Evolutionary conservation across 805 yeast genomes (phyloP).

Genomic region (Spencermartinsiella europaea): DNA sequence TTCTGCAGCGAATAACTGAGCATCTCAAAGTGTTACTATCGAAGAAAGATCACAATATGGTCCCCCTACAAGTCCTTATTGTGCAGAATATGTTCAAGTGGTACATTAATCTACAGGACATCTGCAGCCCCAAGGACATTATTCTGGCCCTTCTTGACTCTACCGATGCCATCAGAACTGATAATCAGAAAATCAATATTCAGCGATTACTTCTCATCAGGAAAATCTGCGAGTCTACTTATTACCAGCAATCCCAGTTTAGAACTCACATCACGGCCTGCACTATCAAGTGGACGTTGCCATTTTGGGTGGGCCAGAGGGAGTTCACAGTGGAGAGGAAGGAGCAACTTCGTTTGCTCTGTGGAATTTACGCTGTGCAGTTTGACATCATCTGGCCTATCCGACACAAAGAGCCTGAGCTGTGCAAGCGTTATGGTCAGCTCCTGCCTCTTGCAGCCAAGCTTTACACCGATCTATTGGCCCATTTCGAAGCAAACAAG

Average conservation of each 20-base stretch:
- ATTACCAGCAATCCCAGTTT: slow-evolving; percentile 22
- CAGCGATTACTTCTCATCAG: slow-evolving; percentile 59
- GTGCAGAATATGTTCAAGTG: slow-evolving; percentile 57
- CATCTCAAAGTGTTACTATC: slow-evolving; percentile 10
- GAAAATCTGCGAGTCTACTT: slow-evolving; percentile 27
- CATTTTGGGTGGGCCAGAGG: slow-evolving; percentile 21
- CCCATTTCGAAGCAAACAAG: slow-evolving; percentile 40
- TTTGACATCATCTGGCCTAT: slow-evolving; percentile 28
- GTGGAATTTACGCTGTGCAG: slow-evolving; percentile 27
- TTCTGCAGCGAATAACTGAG: slow-evolving; percentile 16
- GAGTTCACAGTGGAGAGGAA: slow-evolving; percentile 19
- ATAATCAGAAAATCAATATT: slow-evolving; percentile 51
- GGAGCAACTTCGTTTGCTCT: slow-evolving; percentile 26
- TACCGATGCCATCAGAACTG: slow-evolving; percentile 51
- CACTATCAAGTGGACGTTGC: slow-evolving; percentile 26
- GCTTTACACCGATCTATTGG: slow-evolving; percentile 25
- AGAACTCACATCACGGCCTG: slow-evolving; percentile 24
- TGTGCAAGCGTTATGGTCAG: slow-evolving; percentile 27
- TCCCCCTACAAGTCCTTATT: slow-evolving; percentile 45
- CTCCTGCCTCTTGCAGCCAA: slow-evolving; percentile 28
- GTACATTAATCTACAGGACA: slow-evolving; percentile 39
- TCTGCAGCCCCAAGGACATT: slow-evolving; percentile 38
- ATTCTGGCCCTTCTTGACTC: slow-evolving; percentile 41
- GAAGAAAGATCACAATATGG: slow-evolving; percentile 9
- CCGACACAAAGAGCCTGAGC: slow-evolving; percentile 22